Percentiles rank a stretch among this genome's conserved stretches.
Evolutionary conservation across 768 basidiomycete genomes (phyloP).

Genomic region (Suillus hirtellus): DNA sequence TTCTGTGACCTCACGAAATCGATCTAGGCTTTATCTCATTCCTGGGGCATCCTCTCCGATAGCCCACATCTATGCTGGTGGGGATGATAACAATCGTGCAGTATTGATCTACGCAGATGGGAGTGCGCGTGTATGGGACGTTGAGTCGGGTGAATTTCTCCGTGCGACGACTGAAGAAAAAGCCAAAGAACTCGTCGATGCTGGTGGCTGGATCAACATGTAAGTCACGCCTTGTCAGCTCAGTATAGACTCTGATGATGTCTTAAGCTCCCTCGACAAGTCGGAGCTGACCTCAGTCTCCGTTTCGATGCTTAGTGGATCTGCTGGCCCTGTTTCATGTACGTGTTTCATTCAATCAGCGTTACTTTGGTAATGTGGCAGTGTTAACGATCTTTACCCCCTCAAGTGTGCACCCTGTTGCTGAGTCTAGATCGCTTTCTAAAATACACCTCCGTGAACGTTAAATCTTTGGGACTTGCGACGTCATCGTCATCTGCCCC

Average conservation of each 20-base stretch:
- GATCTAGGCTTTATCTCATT: slow-evolving; percentile 68
- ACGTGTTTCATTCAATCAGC: slow-evolving; percentile 15
- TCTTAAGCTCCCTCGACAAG: slow-evolving; percentile 28
- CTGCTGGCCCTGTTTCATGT: slow-evolving; percentile 25
- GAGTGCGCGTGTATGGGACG: slow-evolving; percentile 85
- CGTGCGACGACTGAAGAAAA: slow-evolving; percentile 77
- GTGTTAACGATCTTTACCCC: neutral
- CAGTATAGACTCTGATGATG: neutral
- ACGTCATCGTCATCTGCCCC: slow-evolving; percentile 36
- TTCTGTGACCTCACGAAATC: neutral
- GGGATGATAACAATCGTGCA: slow-evolving; percentile 54
- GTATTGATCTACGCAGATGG: slow-evolving; percentile 75
- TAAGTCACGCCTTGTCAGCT: slow-evolving; percentile 32
- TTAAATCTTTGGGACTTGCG: slow-evolving; percentile 51
- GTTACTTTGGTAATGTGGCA: slow-evolving; percentile 27
- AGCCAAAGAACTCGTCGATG: slow-evolving; percentile 68
- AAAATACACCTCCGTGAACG: slow-evolving; percentile 46
- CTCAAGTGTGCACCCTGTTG: slow-evolving; percentile 47
- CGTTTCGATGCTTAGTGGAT: slow-evolving; percentile 24
- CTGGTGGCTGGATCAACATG: slow-evolving; percentile 78
- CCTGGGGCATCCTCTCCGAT: slow-evolving; percentile 80
- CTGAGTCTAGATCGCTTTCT: slow-evolving; percentile 56
- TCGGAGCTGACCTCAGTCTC: slow-evolving; percentile 25
- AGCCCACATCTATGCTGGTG: slow-evolving; percentile 57
- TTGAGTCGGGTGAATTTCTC: slow-evolving; percentile 80